Conservation (phyloP, 2,329 filamentous ascomycete genomes). For the Furcasterigmium furcatum region DNA sequence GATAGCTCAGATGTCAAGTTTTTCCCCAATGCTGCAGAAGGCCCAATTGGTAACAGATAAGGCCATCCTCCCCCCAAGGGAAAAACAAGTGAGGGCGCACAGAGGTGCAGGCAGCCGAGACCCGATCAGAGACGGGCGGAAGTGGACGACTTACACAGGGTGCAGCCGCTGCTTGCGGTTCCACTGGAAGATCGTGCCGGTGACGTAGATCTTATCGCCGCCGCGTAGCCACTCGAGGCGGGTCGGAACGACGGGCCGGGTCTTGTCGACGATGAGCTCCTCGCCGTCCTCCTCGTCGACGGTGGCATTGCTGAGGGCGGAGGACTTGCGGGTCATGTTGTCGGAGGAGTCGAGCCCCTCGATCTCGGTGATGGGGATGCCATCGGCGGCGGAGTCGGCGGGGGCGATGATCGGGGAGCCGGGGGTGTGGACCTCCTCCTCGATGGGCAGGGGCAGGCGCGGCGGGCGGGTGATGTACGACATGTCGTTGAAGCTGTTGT, state of each 20-base stretch:
- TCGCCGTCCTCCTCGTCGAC: slow-evolving; percentile 77
- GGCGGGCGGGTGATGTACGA: slow-evolving; percentile 71
- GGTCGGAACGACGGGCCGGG: slow-evolving; percentile 77
- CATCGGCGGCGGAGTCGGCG: slow-evolving; percentile 64
- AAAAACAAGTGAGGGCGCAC: not conserved
- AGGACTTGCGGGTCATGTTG: slow-evolving; percentile 50
- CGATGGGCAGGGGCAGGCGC: slow-evolving; percentile 86
- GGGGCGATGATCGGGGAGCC: slow-evolving; percentile 85
- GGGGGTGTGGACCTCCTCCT: slow-evolving; percentile 84
- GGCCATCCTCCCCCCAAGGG: no score
- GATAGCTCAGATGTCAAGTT: no score
- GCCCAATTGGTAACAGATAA: no score
- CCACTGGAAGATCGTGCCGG: slow-evolving; percentile 96
- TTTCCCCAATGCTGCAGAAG: no score
- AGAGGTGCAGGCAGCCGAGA: slow-evolving; percentile 13
- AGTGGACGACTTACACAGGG: slow-evolving; percentile 64
- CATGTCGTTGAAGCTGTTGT: slow-evolving; percentile 60
- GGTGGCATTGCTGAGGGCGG: slow-evolving; percentile 57
- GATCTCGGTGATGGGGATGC: slow-evolving; percentile 48
- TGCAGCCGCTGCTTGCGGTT: slow-evolving; percentile 88
- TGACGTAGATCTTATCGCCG: slow-evolving; percentile 92
- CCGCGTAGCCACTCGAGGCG: slow-evolving; percentile 79
- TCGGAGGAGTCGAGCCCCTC: slow-evolving; percentile 47
- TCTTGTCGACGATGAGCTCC: slow-evolving; percentile 72
- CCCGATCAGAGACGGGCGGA: slow-evolving; percentile 1